A percentile compares a stretch with the other conserved stretches of the same genome.
Evolutionary conservation across 169 alveolate genomes (phyloP).

Genomic region (Plasmodium vinckei): DNA sequence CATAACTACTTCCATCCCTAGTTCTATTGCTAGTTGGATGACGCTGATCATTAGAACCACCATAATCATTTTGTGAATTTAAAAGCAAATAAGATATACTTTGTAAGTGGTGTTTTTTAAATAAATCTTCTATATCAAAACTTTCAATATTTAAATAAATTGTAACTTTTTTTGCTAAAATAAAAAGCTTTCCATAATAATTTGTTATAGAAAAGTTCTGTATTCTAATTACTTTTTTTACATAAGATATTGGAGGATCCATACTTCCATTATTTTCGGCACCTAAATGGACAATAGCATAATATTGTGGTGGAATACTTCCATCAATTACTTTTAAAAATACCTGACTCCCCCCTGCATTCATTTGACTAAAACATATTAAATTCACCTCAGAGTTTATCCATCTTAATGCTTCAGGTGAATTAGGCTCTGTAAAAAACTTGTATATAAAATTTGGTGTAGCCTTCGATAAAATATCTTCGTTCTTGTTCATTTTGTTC

Average conservation of each 20-base stretch:
- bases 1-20: neutral
- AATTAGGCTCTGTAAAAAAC: slow-evolving; percentile 49
- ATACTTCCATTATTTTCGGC: slow-evolving; percentile 8
- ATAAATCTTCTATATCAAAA: slow-evolving; percentile 57
- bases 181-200: slow-evolving; percentile 63
- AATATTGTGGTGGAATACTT: slow-evolving; percentile 50
- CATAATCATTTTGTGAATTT: slow-evolving; percentile 22
- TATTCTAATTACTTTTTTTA: slow-evolving; percentile 46
- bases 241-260: slow-evolving; percentile 28
- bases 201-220: slow-evolving; percentile 63
- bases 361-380: slow-evolving; percentile 72
- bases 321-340: slow-evolving; percentile 76
- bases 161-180: slow-evolving; percentile 44
- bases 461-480: slow-evolving; percentile 68
- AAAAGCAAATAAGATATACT: slow-evolving; percentile 47
- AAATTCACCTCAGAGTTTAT: slow-evolving; percentile 28
- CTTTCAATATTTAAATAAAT: slow-evolving; percentile 30
- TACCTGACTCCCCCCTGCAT: slow-evolving; percentile 57
- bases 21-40: neutral
- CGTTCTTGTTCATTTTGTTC: slow-evolving; percentile 54
- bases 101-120: slow-evolving; percentile 41
- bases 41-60: neutral
- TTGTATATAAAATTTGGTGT: slow-evolving; percentile 67
- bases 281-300: slow-evolving; percentile 64
- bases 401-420: slow-evolving; percentile 43